phyloP scores from a whole-genome alignment of 2,329 filamentous ascomycete genomes.

The Alternaria tenuissima region DNA sequence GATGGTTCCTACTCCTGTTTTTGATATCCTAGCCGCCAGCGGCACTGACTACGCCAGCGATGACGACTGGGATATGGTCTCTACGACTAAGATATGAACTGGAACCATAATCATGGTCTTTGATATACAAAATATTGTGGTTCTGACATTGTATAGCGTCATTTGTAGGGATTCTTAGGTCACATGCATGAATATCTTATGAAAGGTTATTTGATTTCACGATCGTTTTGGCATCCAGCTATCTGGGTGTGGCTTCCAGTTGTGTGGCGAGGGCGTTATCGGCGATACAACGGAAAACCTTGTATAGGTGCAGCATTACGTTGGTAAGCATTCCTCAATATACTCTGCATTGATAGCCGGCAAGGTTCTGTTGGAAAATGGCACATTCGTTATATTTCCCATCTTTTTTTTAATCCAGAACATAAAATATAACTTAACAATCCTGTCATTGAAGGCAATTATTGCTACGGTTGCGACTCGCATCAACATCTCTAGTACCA shows the following conservation, averaged over 20 bases:
- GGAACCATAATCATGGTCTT: neutral
- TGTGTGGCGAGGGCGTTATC: neutral
- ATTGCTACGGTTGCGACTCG: neutral
- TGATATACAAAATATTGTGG: neutral
- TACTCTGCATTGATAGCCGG: neutral
- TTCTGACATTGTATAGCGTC: neutral
- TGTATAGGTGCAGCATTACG: neutral
- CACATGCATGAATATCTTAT: neutral
- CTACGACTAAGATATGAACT: constrained; percentile 13
- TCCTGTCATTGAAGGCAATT: neutral
- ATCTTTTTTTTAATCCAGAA: neutral
- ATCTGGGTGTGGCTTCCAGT: neutral
- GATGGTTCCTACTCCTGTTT: constrained; percentile 6
- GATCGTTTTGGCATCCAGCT: neutral
- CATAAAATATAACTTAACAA: neutral
- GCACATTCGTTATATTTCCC: neutral
- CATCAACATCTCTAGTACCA: neutral
- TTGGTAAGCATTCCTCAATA: neutral
- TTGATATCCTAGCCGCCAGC: constrained; percentile 17
- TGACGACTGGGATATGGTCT: constrained; percentile 15
- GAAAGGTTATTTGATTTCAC: neutral
- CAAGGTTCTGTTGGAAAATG: neutral
- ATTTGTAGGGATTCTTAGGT: neutral
- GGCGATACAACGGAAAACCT: neutral
- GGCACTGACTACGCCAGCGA: constrained; percentile 21